A percentile compares a stretch with the other conserved stretches of the same genome.
phyloP scores from a whole-genome alignment of 2,329 filamentous ascomycete species.

The Trichoderma citrinoviride region DNA sequence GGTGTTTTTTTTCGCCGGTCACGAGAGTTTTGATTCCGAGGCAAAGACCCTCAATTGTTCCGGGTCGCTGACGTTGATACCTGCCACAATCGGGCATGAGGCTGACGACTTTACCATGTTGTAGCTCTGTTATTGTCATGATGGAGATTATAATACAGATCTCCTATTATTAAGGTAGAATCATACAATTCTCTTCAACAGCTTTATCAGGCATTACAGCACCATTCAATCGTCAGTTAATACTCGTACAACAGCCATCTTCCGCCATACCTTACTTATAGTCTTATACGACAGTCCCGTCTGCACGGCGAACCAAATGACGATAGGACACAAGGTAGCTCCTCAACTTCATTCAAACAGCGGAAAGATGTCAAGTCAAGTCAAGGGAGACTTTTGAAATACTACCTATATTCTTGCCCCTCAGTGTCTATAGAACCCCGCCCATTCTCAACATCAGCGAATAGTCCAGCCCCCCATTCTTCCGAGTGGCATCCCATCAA shows the following conservation, averaged over 20 bases:
- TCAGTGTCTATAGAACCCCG: not conserved
- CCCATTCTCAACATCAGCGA: not conserved
- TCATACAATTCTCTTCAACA: not conserved
- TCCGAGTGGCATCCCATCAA: conserved; percentile 15
- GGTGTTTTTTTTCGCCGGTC: conserved; percentile 12
- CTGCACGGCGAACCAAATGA: too few relatives aligned
- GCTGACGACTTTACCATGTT: not conserved
- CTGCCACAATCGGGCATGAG: not conserved
- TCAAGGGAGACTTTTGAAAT: not conserved
- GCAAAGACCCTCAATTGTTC: conserved; percentile 26
- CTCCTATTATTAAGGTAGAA: too few relatives aligned
- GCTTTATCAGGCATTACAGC: not conserved
- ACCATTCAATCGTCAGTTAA: too few relatives aligned
- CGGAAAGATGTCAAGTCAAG: too few relatives aligned
- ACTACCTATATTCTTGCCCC: too few relatives aligned
- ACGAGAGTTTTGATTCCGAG: conserved; percentile 19
- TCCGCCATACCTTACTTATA: too few relatives aligned
- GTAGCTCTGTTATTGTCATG: not conserved
- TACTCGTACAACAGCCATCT: too few relatives aligned
- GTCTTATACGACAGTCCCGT: too few relatives aligned
- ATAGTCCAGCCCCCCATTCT: conserved; percentile 11
- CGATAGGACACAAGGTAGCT: too few relatives aligned
- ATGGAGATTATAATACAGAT: too few relatives aligned
- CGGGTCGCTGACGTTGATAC: not conserved
- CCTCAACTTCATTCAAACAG: too few relatives aligned